Conservation (phyloP, 306 rosid genomes). For the Quercus rubra region DNA sequence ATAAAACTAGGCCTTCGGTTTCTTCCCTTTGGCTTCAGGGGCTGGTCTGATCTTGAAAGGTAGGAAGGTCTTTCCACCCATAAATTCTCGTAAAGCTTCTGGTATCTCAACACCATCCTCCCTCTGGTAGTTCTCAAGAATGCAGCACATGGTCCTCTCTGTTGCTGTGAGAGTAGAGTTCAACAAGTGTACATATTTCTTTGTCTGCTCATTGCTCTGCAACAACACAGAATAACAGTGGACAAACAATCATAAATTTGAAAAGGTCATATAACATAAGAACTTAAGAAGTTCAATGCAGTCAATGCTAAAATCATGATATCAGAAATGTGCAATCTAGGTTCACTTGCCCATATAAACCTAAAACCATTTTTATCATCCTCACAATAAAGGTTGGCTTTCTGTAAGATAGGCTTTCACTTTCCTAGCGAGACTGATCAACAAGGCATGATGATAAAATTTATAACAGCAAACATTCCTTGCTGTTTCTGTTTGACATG, state of each 20-base stretch:
- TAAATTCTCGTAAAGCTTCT: constrained; percentile 57
- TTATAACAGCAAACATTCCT: background rate
- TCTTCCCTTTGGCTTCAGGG: constrained; percentile 90
- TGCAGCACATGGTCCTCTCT: constrained; percentile 92
- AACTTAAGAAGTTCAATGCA: background rate
- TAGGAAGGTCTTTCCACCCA: constrained; percentile 78
- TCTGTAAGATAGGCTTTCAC: background rate
- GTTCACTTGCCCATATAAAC: background rate
- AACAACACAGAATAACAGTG: constrained; percentile 17
- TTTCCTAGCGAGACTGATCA: background rate
- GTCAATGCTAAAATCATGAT: background rate
- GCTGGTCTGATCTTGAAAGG: constrained; percentile 71
- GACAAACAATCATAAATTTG: constrained; percentile 13
- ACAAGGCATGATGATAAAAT: background rate
- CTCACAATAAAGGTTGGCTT: background rate
- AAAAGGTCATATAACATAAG: background rate
- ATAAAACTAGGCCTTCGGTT: constrained; percentile 81
- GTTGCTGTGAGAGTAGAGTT: constrained; percentile 98
- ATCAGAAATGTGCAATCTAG: background rate
- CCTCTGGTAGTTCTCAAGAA: constrained; percentile 89
- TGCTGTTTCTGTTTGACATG: background rate
- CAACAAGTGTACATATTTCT: constrained; percentile 81
- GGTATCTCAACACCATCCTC: constrained; percentile 91
- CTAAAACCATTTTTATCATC: background rate
- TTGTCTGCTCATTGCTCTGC: constrained; percentile 80